These are phyloP conservation scores for Saururus chinensis DNA, from an alignment of 164 flowering plant species.

Conservation along the genomic window DNA sequence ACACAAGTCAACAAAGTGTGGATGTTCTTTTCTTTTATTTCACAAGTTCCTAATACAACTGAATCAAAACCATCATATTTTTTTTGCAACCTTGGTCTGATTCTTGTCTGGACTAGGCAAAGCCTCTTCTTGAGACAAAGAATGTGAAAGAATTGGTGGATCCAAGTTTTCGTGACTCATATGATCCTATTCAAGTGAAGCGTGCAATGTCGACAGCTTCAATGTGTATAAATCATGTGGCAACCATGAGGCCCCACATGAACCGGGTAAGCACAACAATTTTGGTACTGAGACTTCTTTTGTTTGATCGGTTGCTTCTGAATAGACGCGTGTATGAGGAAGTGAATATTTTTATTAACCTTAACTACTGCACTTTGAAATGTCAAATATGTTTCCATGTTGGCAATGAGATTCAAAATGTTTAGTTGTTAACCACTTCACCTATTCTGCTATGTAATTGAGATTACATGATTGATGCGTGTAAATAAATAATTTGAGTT, in stretches of 20 bases:
- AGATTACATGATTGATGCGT: too few relatives aligned
- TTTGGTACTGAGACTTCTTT: neutral
- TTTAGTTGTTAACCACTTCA: too few relatives aligned
- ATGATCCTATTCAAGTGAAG: conserved; percentile 50
- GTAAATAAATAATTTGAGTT: too few relatives aligned
- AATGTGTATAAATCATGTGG: conserved; percentile 66
- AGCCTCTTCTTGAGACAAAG: conserved; percentile 56
- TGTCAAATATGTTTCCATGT: too few relatives aligned
- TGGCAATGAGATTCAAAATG: too few relatives aligned
- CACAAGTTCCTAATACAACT: neutral
- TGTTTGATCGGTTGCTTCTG: neutral
- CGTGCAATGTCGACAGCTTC: conserved; percentile 58
- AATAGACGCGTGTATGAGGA: too few relatives aligned
- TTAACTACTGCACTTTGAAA: too few relatives aligned
- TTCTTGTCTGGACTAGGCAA: conserved; percentile 42
- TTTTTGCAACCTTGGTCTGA: neutral
- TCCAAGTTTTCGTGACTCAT: conserved; percentile 49
- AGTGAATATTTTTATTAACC: too few relatives aligned
- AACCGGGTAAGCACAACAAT: conserved; percentile 25
- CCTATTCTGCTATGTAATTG: too few relatives aligned
- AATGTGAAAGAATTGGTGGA: conserved; percentile 51
- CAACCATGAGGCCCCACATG: conserved; percentile 68
- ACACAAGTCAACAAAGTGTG: neutral
- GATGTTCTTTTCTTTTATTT: neutral
- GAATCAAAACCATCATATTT: neutral